Evolutionary conservation across 2,329 filamentous ascomycete genomes (phyloP).

Genomic region (Calonectria crousiana): DNA sequence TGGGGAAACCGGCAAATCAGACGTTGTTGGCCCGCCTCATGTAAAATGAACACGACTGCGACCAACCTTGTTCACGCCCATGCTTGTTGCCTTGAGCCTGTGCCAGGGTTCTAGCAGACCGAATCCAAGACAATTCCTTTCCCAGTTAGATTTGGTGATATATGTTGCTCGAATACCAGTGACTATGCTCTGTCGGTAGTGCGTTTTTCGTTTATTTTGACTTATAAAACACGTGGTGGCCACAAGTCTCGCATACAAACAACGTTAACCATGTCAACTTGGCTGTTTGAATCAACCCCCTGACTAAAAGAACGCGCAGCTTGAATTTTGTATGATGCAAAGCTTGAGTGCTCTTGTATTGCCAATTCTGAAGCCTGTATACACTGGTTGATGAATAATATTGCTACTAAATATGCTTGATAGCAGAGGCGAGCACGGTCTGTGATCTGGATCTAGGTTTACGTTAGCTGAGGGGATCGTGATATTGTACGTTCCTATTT

Average conservation of each 20-base stretch:
- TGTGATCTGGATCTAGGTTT: neutral
- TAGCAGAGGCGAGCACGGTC: too few species aligned
- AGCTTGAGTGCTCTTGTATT: neutral
- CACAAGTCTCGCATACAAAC: neutral
- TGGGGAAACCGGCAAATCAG: neutral
- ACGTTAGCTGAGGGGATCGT: neutral
- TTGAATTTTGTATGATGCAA: neutral
- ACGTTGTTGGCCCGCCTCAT: neutral
- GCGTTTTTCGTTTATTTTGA: neutral
- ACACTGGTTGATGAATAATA: neutral
- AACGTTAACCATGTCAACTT: neutral
- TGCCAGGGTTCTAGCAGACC: neutral
- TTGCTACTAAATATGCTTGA: neutral
- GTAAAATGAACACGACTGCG: neutral
- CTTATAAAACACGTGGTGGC: neutral
- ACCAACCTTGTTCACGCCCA: neutral
- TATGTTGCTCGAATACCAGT: neutral
- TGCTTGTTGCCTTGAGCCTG: neutral
- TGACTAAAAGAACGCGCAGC: neutral
- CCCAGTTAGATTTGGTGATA: neutral
- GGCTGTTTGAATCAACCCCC: too few species aligned
- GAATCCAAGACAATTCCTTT: neutral
- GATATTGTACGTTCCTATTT: neutral
- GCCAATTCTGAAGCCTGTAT: neutral
- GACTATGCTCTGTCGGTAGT: neutral